Conservation (phyloP, 2,329 filamentous ascomycete genomes). For the Corinectria fuckeliana region DNA sequence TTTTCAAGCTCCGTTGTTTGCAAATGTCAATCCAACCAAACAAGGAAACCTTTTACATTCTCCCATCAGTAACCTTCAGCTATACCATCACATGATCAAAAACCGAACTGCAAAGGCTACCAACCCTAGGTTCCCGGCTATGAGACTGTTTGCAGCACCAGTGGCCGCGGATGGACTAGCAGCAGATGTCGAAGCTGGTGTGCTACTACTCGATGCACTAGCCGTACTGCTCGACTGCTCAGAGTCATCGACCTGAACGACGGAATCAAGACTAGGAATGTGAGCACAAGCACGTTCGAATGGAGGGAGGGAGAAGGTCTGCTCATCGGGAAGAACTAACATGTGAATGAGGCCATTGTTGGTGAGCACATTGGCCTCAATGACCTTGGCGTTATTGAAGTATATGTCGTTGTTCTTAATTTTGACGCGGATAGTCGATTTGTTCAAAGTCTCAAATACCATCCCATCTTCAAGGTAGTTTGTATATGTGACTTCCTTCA, state of each 20-base stretch:
- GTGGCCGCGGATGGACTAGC: neutral
- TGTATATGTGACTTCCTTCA: slow-evolving; percentile 29
- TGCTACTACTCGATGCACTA: neutral
- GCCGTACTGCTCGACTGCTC: neutral
- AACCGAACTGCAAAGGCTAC: too few relatives aligned
- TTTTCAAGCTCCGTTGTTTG: too few relatives aligned
- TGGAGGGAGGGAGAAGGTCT: neutral
- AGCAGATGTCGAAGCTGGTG: neutral
- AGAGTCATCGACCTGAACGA: neutral
- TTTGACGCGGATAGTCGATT: slow-evolving; percentile 20
- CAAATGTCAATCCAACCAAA: too few relatives aligned
- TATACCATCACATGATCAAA: too few relatives aligned
- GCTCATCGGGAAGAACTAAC: slow-evolving; percentile 7
- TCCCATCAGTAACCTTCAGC: too few relatives aligned
- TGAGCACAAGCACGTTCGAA: too few relatives aligned
- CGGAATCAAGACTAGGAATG: neutral
- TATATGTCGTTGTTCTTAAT: slow-evolving; percentile 26
- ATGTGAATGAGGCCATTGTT: slow-evolving; percentile 34
- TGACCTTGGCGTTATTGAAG: slow-evolving; percentile 34
- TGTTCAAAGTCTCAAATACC: slow-evolving; percentile 24
- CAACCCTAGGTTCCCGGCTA: too few relatives aligned
- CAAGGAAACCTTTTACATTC: too few relatives aligned
- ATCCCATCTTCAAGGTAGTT: slow-evolving; percentile 24
- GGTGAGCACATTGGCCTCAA: slow-evolving; percentile 28
- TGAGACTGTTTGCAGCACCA: neutral